phyloP scores from a whole-genome alignment of 768 basidiomycete genomes.

The Tricholoma sp. region DNA sequence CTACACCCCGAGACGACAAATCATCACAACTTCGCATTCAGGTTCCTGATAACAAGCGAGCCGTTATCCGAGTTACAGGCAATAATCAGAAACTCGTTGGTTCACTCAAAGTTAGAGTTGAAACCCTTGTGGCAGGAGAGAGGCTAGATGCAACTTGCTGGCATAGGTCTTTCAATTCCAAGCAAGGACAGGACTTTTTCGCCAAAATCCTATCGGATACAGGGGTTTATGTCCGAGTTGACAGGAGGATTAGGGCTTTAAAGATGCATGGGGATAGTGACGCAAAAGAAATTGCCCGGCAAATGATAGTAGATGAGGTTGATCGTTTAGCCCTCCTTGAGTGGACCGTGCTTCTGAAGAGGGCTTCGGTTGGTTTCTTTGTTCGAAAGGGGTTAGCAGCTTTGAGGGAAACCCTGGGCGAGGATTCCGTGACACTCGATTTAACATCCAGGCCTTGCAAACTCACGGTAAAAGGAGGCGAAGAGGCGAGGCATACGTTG shows the following conservation, averaged over 20 bases:
- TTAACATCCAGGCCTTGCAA: conserved; percentile 28
- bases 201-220: conserved; percentile 27
- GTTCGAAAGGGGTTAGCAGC: conserved; percentile 42
- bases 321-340: conserved; percentile 41
- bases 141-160: conserved; percentile 39
- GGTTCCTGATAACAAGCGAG: conserved; percentile 10
- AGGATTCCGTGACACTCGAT: conserved; percentile 46
- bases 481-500: conserved; percentile 46
- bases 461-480: conserved; percentile 51
- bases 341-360: conserved; percentile 32
- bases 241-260: conserved; percentile 40
- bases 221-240: conserved; percentile 38
- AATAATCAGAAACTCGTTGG: conserved; percentile 50
- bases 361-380: conserved; percentile 43
- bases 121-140: conserved; percentile 47
- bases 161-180: conserved; percentile 38
- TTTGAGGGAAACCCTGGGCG: conserved; percentile 49
- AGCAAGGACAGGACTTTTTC: conserved; percentile 29
- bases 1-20: conserved; percentile 28
- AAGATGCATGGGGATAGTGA: conserved; percentile 40
- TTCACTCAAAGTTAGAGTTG: conserved; percentile 54
- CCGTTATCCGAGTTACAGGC: conserved; percentile 43
- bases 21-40: conserved; percentile 28
- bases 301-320: conserved; percentile 42
- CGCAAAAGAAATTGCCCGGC: conserved; percentile 36